These are phyloP conservation scores for Sporisorium exsertum DNA, from an alignment of 1,284 basidiomycete species.

Conservation along the genomic window DNA sequence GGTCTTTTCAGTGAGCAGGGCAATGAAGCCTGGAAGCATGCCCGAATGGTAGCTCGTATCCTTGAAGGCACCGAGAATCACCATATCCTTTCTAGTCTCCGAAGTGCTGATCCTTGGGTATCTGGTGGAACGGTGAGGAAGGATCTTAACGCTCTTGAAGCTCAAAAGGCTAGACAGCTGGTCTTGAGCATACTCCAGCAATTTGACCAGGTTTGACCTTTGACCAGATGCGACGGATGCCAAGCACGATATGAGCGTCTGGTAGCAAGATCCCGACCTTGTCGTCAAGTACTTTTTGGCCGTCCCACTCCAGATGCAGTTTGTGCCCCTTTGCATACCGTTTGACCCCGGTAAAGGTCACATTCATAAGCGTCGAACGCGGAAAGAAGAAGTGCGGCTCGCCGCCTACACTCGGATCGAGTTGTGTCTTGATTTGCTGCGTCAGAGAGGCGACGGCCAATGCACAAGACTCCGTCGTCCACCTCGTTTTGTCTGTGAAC, in stretches of 20 bases:
- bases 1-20: not conserved
- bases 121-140: not conserved
- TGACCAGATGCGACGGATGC: not conserved
- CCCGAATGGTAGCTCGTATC: not conserved
- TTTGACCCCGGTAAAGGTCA: slow-evolving; percentile 7
- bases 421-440: slow-evolving; percentile 1
- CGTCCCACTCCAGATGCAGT: slow-evolving; percentile 4
- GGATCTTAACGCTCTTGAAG: not conserved
- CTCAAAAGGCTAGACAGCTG: not conserved
- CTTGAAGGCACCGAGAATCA: slow-evolving; percentile 8
- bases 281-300: not conserved
- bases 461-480: not conserved
- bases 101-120: too few species aligned
- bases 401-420: not conserved
- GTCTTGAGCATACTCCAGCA: not conserved
- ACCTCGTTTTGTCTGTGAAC: not conserved
- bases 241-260: slow-evolving; percentile 3
- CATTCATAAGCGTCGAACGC: not conserved
- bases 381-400: slow-evolving; percentile 5
- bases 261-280: slow-evolving; percentile 8
- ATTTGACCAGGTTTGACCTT: not conserved
- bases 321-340: not conserved
- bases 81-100: not conserved
- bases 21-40: slow-evolving; percentile 6
- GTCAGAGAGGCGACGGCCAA: not conserved